Conservation (phyloP, 768 basidiomycete genomes). For the Multifurca ochricompacta region DNA sequence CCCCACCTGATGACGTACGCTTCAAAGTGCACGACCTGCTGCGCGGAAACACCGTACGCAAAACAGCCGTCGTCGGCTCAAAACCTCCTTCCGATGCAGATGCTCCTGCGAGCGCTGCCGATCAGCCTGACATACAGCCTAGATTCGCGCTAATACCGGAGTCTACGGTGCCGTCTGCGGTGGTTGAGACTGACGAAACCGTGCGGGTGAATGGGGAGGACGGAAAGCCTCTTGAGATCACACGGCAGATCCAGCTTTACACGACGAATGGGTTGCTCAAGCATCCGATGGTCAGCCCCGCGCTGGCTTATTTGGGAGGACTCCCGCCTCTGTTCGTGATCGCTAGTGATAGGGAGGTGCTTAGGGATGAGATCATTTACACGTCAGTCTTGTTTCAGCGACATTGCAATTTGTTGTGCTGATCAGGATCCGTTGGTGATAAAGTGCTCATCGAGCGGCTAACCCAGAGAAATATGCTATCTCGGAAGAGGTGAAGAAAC, state of each 20-base stretch:
- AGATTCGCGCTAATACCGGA: slow-evolving; percentile 6
- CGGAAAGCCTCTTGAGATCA: slow-evolving; percentile 47
- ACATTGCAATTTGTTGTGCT: not conserved
- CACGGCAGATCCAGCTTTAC: slow-evolving; percentile 80
- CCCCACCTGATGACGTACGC: slow-evolving; percentile 57
- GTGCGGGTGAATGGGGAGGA: slow-evolving; percentile 37
- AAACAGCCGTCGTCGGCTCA: slow-evolving; percentile 35
- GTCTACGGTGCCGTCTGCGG: no score
- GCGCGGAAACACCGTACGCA: slow-evolving; percentile 51
- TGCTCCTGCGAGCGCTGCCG: not conserved
- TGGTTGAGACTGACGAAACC: slow-evolving; percentile 30
- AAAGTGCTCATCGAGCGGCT: slow-evolving; percentile 91
- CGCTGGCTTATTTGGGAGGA: slow-evolving; percentile 78
- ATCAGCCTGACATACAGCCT: slow-evolving; percentile 13
- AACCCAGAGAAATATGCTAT: slow-evolving; percentile 62
- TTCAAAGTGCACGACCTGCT: slow-evolving; percentile 48
- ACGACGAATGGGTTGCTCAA: slow-evolving; percentile 66
- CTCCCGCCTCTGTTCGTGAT: slow-evolving; percentile 81
- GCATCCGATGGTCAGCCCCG: slow-evolving; percentile 82
- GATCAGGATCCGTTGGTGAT: not conserved
- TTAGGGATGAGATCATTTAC: slow-evolving; percentile 88
- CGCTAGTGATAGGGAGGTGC: slow-evolving; percentile 82
- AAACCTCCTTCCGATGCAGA: not conserved
- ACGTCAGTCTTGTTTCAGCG: slow-evolving; percentile 33
- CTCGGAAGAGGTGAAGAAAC: slow-evolving; percentile 34